Evolutionary conservation across 768 basidiomycete genomes (phyloP), one percentile per base, ranked within the genome.

Genomic region (Mycena leptocephala): DNA sequence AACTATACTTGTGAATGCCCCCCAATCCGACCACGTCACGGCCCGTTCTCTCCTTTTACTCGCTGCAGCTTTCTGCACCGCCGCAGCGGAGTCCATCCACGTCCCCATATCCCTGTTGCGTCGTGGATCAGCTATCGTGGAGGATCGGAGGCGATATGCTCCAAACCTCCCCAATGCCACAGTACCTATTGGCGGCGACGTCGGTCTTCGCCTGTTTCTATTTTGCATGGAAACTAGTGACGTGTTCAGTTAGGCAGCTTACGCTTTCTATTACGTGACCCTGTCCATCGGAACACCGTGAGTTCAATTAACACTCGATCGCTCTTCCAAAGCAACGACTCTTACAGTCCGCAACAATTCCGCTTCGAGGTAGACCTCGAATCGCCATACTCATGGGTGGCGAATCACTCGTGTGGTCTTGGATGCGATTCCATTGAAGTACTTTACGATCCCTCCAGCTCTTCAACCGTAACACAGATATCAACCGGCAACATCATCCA

Each of bases 281-380:
- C 33, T 67, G 7, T 55, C 65, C 33, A 67, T 67, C 51, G 65
- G 65, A 67, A 67, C 65, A 28, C 65, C 65, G 65, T 67, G 35
- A 67, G 65, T 55, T 37, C 65, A 24, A 53, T 37, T 26, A 26
- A 55, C 53, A 48, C 48, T 39, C 35, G 5, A 30, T 24, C 16
- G 43, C 51, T 26, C n/a, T 26, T 26, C 24, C 51, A 24, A 26
- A 53, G 24, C 51, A 53, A 53, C 14, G 22, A 53, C 51, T 53
- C 20, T n/a, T 48, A 43, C 43, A 48, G 63, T 46, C 24, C 43
- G 20, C 63, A 48, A 64, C 63, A 46, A 48, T 22, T 65, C 63
- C 28, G 5, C 37, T 41, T 63, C 13, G 61, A 43, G 61, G n/a
- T 28, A 11, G 24, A 43, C 39, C n/a, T n/a, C n/a, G n/a, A n/a